Evolutionary conservation across 768 basidiomycete species (phyloP).

Genomic region (Psilocybe azurescens): DNA sequence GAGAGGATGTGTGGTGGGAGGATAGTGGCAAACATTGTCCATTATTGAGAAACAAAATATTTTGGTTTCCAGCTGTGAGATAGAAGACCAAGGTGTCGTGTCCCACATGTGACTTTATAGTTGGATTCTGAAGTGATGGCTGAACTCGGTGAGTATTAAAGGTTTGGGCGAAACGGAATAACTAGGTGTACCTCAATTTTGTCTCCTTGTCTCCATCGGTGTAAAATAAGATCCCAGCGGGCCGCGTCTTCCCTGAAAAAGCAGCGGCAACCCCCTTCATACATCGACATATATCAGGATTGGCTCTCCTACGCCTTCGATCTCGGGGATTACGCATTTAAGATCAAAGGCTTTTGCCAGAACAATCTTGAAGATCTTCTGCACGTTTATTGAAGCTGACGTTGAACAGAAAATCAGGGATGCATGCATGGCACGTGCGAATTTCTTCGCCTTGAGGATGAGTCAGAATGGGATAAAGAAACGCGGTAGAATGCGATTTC

Average conservation of each 20-base stretch:
- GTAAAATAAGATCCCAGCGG: conserved; percentile 19
- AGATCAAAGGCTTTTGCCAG: conserved; percentile 97
- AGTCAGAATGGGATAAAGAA: background rate
- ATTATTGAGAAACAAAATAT: background rate
- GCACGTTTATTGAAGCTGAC: conserved; percentile 98
- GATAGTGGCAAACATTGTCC: conserved; percentile 1
- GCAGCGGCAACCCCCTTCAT: conserved; percentile 35
- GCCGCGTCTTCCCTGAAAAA: conserved; percentile 8
- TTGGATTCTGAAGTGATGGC: conserved; percentile 4
- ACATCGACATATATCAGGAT: conserved; percentile 93
- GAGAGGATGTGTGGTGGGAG: background rate
- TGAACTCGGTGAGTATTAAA: background rate
- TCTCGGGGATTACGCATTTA: conserved; percentile 98
- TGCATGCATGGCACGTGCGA: conserved; percentile 99
- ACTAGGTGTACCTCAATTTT: conserved; percentile 31
- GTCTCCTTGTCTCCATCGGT: conserved; percentile 34
- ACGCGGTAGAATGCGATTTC: background rate
- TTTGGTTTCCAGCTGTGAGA: background rate
- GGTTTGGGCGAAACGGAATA: background rate
- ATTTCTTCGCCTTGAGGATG: conserved; percentile 83
- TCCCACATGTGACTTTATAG: background rate
- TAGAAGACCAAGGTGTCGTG: background rate
- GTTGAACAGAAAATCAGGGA: conserved; percentile 99
- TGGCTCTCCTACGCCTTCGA: conserved; percentile 96
- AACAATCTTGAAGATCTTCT: conserved; percentile 99